A percentile compares a stretch with the other conserved stretches of the same genome.
phyloP scores from a whole-genome alignment of 2,329 filamentous ascomycete species.

The Colletotrichum sp. region DNA sequence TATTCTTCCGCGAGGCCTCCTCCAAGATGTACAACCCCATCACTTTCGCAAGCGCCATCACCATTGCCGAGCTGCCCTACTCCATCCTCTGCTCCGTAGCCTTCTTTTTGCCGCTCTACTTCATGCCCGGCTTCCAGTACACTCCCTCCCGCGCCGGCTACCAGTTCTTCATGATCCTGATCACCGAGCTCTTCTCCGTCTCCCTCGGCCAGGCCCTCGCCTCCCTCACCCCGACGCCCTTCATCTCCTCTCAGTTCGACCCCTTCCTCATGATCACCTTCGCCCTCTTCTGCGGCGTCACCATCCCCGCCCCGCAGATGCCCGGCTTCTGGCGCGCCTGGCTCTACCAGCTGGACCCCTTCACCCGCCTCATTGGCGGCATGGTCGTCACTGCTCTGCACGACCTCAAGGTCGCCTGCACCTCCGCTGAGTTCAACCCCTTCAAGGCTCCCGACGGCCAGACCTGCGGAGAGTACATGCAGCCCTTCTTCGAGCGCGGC shows the following conservation, averaged over 20 bases:
- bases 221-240: slow-evolving; percentile 77
- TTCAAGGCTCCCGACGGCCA: slow-evolving; percentile 72
- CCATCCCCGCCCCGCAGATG: slow-evolving; percentile 79
- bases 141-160: slow-evolving; percentile 75
- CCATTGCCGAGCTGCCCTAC: slow-evolving; percentile 87
- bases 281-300: slow-evolving; percentile 86
- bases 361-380: slow-evolving; percentile 81
- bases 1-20: slow-evolving; percentile 86
- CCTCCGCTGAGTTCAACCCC: slow-evolving; percentile 63
- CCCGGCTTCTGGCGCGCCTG: slow-evolving; percentile 79
- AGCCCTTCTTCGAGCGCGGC: slow-evolving; percentile 69
- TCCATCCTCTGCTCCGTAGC: slow-evolving; percentile 77
- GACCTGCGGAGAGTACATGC: slow-evolving; percentile 80
- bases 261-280: slow-evolving; percentile 86
- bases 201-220: slow-evolving; percentile 80
- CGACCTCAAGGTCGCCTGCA: slow-evolving; percentile 66
- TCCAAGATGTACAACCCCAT: slow-evolving; percentile 86
- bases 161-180: slow-evolving; percentile 84
- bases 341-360: slow-evolving; percentile 84
- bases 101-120: slow-evolving; percentile 87
- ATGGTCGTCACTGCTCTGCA: slow-evolving; percentile 83
- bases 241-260: slow-evolving; percentile 81
- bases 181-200: slow-evolving; percentile 85
- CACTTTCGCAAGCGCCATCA: slow-evolving; percentile 78
- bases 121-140: slow-evolving; percentile 75